Evolutionary conservation across 2,329 filamentous ascomycete species (phyloP), one percentile per base, ranked within the genome.

Genomic region (Penicillium sp.): DNA sequence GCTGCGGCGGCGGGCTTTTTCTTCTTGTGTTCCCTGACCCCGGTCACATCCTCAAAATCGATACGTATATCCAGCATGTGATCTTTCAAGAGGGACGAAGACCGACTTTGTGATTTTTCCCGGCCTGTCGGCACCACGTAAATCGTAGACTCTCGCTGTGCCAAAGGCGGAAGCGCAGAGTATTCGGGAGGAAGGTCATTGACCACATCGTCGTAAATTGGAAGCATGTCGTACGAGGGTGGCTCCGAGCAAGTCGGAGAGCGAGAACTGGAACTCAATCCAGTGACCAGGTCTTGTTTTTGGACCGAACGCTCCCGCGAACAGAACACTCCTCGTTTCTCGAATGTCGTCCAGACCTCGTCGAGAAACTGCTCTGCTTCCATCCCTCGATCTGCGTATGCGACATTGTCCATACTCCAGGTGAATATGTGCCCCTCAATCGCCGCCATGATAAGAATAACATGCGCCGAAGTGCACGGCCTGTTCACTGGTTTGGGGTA

Each of bases 21-120:
- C 54, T 72, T 74, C 57, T 73, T 71, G 52, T 72, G 67, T 56
- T 74, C 71, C 9, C 71, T 67, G 14, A 72, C 56, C 9, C 68
- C 69, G 32, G 48, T 32, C 0, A 62, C 46, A 3, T 36, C 56
- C 10, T 58, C 59, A 31, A 68, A 70, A 58, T 71, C 67, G 43
- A 72, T 58, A 5, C 55, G 45, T 5, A 56, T 16, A 49, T 60
- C 54, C 6, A 44, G 40, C 32, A 27, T 46, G 6, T 31, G 45
- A 47, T 62, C 49, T 43, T 56, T 57, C 18, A 38, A 47, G 7
- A 56, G 27, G 22, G 55, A 53, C 10, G 54, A 52, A 14, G 55
- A 42, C 27, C 40, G 54, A 6, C 18, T 36, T 9, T 43, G 49
- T 11, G 58, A 32, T 36, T 58, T 59, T 1, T 47, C 47, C 16